Percentiles rank a stretch among this genome's conserved stretches.
phyloP scores from a whole-genome alignment of 1,284 basidiomycete genomes.

The Malassezia japonica region DNA sequence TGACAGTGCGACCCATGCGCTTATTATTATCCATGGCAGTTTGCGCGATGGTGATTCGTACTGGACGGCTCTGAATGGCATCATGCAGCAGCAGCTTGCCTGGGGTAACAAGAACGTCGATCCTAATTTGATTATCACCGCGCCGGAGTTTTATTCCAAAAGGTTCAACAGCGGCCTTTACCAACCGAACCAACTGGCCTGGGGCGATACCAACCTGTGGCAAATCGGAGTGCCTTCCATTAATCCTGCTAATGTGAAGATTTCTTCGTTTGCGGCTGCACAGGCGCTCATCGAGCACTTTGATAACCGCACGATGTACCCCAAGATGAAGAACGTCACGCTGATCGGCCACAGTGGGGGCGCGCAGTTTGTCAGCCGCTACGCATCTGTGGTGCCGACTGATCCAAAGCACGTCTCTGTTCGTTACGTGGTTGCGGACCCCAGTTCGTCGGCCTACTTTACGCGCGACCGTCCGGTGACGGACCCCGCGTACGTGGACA shows the following conservation, averaged over 20 bases:
- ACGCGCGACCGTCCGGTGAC: constrained; percentile 28
- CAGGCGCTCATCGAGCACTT: constrained; percentile 23
- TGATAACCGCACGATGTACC: constrained; percentile 18
- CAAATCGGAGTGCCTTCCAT: constrained; percentile 22
- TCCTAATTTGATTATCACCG: constrained; percentile 25
- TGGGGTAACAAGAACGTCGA: constrained; percentile 12
- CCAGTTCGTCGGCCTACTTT: constrained; percentile 32
- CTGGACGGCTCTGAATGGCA: constrained; percentile 23
- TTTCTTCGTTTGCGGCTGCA: constrained; percentile 23
- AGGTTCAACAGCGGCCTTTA: constrained; percentile 17
- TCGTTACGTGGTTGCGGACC: constrained; percentile 31
- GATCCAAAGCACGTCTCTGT: constrained; percentile 13
- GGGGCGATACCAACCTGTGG: constrained; percentile 36
- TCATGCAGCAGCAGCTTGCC: constrained; percentile 15
- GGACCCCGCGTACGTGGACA: constrained; percentile 6
- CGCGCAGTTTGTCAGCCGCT: constrained; percentile 29
- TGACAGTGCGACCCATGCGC: constrained; percentile 5
- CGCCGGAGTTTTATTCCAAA: constrained; percentile 33
- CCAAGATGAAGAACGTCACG: constrained; percentile 31
- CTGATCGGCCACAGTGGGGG: constrained; percentile 40
- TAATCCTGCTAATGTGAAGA: constrained; percentile 13
- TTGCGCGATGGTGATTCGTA: constrained; percentile 28
- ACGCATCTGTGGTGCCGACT: constrained; percentile 17
- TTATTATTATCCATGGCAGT: constrained; percentile 35
- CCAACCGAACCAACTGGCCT: constrained; percentile 18